Evolutionary conservation across 140 eudicot genomes (phyloP).

Genomic region (Erigeron philadelphicus): DNA sequence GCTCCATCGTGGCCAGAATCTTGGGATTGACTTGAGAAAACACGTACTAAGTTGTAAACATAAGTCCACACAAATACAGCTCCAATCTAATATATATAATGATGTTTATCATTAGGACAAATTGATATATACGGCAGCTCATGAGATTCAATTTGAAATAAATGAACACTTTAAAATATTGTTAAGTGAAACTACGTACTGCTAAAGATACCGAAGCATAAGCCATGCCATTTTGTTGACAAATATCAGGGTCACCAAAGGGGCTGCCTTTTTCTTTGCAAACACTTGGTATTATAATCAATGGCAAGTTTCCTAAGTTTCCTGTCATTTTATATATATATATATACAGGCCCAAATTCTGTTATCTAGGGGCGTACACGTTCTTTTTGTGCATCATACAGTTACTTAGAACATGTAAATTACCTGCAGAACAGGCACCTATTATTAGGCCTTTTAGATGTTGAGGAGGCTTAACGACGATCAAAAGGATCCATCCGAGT

Average conservation of each 20-base stretch:
- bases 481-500: constrained; percentile 54
- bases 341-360: not conserved
- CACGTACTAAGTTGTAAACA: constrained; percentile 49
- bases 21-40: constrained; percentile 21
- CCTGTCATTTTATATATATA: constrained; percentile 32
- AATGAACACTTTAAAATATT: not conserved
- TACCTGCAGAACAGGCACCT: constrained; percentile 72
- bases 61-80: constrained; percentile 51
- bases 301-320: constrained; percentile 57
- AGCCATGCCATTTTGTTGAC: constrained; percentile 51
- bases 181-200: constrained; percentile 34
- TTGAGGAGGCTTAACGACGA: constrained; percentile 46
- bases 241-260: constrained; percentile 65
- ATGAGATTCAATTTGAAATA: not conserved
- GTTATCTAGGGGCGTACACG: not conserved
- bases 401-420: not conserved
- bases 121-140: not conserved
- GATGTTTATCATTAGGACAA: not conserved
- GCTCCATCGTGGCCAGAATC: constrained; percentile 15
- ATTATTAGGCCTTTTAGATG: constrained; percentile 62
- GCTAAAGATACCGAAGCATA: constrained; percentile 84
- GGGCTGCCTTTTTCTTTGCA: constrained; percentile 78
- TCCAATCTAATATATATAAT: constrained; percentile 39
- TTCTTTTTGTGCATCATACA: not conserved
- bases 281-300: constrained; percentile 73